A percentile compares a stretch with the other conserved stretches of the same genome.
phyloP scores from a whole-genome alignment of 2,329 filamentous ascomycete species.

The Coniochaeta sp. region DNA sequence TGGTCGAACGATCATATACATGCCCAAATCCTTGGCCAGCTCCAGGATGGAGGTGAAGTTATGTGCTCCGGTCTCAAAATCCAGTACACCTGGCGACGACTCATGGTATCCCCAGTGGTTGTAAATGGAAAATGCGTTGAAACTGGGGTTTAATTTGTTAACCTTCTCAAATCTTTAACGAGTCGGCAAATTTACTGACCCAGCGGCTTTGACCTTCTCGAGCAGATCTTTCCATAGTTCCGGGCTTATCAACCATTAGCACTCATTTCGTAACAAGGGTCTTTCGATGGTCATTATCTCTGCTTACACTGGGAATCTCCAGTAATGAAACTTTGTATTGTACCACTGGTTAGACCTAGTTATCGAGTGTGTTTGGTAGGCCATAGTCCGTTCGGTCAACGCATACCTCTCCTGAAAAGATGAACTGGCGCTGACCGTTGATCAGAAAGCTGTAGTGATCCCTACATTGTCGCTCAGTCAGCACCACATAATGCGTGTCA shows the following conservation, averaged over 20 bases:
- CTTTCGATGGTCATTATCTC: not conserved
- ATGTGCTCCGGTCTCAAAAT: conserved; percentile 45
- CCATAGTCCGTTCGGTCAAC: no score
- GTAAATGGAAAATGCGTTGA: conserved; percentile 35
- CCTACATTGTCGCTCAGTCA: conserved; percentile 15
- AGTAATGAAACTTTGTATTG: conserved; percentile 32
- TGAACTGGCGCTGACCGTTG: conserved; percentile 31
- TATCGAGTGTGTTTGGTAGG: not conserved
- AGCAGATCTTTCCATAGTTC: conserved; percentile 33
- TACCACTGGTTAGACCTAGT: not conserved
- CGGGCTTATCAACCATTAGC: conserved; percentile 11
- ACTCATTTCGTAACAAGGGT: not conserved
- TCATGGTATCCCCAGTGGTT: conserved; percentile 34
- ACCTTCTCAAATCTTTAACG: no score
- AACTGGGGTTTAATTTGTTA: conserved; percentile 14
- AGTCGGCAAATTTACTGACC: conserved; percentile 14
- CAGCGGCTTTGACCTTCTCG: conserved; percentile 33
- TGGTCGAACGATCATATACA: conserved; percentile 48
- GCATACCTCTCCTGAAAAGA: conserved; percentile 32
- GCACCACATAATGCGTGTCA: not conserved
- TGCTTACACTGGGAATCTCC: conserved; percentile 31
- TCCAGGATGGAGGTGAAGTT: conserved; percentile 45
- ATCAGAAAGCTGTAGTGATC: conserved; percentile 33
- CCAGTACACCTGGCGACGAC: conserved; percentile 23
- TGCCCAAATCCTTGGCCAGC: conserved; percentile 43